Evolutionary conservation across 305 asterid species (phyloP).

Genomic region (Rubia tinctorum): DNA sequence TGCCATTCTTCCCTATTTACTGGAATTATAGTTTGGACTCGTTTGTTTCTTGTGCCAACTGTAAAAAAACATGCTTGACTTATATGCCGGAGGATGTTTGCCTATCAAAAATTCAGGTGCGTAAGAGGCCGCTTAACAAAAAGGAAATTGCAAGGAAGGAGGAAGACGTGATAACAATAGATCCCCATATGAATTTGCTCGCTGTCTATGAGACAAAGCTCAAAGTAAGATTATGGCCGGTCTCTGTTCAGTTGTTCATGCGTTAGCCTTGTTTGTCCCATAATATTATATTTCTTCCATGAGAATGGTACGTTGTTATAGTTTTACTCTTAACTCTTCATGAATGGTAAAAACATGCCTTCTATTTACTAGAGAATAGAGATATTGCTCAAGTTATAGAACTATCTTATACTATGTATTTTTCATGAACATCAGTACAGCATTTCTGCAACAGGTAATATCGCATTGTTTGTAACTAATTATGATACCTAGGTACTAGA

Average conservation of each 20-base stretch:
- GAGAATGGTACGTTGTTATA: neutral
- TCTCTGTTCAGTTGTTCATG: neutral
- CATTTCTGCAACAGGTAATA: neutral
- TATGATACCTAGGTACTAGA: neutral
- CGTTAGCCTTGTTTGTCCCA: neutral
- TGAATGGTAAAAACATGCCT: neutral
- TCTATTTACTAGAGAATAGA: neutral
- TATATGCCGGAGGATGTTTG: neutral
- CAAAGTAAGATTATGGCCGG: slow-evolving; percentile 21
- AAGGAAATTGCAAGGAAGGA: slow-evolving; percentile 36
- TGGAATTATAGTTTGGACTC: neutral
- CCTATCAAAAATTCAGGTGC: slow-evolving; percentile 22
- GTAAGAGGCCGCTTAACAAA: slow-evolving; percentile 38
- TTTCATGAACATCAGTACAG: neutral
- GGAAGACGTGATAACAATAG: slow-evolving; percentile 30
- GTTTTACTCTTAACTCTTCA: neutral
- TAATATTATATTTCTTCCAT: neutral
- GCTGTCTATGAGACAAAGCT: slow-evolving; percentile 33
- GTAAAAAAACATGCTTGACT: neutral
- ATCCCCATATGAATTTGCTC: slow-evolving; percentile 22
- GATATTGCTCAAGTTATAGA: neutral
- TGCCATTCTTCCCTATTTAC: slow-evolving; percentile 7
- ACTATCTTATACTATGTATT: neutral
- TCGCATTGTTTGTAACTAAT: neutral
- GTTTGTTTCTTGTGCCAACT: neutral